phyloP scores from a whole-genome alignment of 169 alveolate species.

The Plasmodium gallinaceum region DNA sequence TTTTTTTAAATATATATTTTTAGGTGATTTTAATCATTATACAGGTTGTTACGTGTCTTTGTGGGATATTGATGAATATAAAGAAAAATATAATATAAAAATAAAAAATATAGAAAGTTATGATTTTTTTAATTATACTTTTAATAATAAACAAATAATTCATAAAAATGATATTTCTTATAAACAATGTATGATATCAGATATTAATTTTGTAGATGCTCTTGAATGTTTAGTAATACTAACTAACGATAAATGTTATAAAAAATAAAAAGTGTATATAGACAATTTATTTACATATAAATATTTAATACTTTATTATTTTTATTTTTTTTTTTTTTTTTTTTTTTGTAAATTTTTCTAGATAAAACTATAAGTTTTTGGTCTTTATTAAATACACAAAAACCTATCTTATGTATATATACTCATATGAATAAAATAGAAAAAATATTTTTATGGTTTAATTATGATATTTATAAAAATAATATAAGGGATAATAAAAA shows the following conservation, averaged over 20 bases:
- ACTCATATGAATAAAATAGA: neutral
- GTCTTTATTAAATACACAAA: neutral
- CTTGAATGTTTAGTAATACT: neutral
- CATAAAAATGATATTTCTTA: neutral
- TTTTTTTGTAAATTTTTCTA: neutral
- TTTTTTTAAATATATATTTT: neutral
- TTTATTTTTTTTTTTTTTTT: too few species aligned
- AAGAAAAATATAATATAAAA: constrained; percentile 4
- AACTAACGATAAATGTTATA: neutral
- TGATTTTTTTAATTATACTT: neutral
- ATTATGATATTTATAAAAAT: neutral
- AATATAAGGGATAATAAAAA: neutral
- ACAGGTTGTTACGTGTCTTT: neutral
- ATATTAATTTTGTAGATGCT: neutral
- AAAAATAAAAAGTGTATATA: neutral
- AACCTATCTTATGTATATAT: neutral
- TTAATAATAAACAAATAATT: neutral
- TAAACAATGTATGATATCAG: neutral
- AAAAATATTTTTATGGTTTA: neutral
- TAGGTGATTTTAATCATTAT: constrained; percentile 1
- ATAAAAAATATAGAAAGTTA: neutral
- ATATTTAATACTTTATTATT: too few species aligned
- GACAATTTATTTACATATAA: too few species aligned
- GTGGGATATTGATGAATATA: neutral
- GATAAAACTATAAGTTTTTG: neutral